Conservation (phyloP, 371 early-diverging fungal genomes). For the Mucor saturninus region DNA sequence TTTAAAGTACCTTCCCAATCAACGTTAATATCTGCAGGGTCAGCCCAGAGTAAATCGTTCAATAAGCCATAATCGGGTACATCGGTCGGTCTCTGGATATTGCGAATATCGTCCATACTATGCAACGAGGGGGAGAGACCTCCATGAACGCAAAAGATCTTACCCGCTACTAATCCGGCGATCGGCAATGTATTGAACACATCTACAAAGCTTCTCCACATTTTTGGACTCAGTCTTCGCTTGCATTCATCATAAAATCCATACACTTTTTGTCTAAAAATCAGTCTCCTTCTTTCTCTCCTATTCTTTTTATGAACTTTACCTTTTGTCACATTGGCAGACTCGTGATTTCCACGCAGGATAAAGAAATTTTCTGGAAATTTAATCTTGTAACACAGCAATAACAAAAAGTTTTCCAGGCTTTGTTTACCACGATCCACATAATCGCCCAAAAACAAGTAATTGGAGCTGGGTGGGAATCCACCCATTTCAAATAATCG, state of each 20-base stretch:
- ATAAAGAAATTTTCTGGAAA: constrained; percentile 97
- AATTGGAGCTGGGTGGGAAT: constrained; percentile 90
- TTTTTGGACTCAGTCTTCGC: constrained; percentile 89
- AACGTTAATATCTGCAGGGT: constrained; percentile 75
- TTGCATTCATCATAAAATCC: constrained; percentile 99
- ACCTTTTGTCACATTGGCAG: constrained; percentile 94
- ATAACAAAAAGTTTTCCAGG: constrained; percentile 92
- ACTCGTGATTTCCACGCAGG: constrained; percentile 98
- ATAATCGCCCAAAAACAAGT: constrained; percentile 98
- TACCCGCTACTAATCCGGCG: constrained; percentile 95
- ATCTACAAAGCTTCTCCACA: constrained; percentile 98
- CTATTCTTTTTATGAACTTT: background rate
- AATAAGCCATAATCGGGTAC: constrained; percentile 96
- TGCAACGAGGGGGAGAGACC: constrained; percentile 91
- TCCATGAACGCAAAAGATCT: constrained; percentile 99
- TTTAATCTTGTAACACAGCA: constrained; percentile 98
- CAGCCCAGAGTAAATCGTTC: constrained; percentile 92
- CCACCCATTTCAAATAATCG: constrained; percentile 93
- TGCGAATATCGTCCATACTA: constrained; percentile 94
- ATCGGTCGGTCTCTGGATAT: constrained; percentile 92
- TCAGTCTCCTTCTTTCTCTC: no score
- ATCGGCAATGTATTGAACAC: constrained; percentile 98
- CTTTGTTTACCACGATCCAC: constrained; percentile 98
- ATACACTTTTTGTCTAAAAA: constrained; percentile 63
- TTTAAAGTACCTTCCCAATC: constrained; percentile 88